Evolutionary conservation across 202 grass and related monocot genomes (phyloP), one percentile per base, ranked within the genome.

Genomic region (Bolboschoenoplectus hybrid): DNA sequence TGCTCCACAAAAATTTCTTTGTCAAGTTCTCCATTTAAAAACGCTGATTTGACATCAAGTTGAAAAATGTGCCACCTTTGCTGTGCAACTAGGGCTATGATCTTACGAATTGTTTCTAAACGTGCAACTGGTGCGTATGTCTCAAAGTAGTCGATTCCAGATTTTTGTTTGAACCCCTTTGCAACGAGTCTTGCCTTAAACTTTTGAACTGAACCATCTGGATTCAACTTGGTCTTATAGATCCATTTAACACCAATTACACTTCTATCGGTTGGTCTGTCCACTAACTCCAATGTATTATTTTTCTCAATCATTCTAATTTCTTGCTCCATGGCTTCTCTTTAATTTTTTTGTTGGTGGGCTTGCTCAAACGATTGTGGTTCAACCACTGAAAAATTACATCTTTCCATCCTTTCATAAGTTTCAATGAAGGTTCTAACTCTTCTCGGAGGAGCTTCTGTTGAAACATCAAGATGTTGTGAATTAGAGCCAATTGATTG

Each of bases 1-100:
- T 85, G 19, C 38, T 88, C 26, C 1, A 91, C 61, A 88, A 85
- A 88, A 9, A 91, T 77, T 1, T 78, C 60, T 69, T 91, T 60
- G 2, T 77, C 5, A 4, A 84, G 41, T 12, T 40, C 35, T 17
- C 56, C 55, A 66, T 88, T 84, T 3, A 88, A 19, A 58, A 88
- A 88, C 1, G 69, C 17, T n/a, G 55, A 84, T 67, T 88, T 88
- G 11, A 84, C 80, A 77, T 88, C 86, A 4, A 87, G 47, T 1
- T 87, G 64, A 60, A 43, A 84, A 43, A 45, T 62, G n/a, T 19
- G 5, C 17, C 58, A 62, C 2, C 17, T 62, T 26, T 62, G 16
- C 5, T 62, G 58, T 20, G 58, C 58, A 16, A 11, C 53, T 56
- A 16, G 2, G 26, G 26, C 26, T 26, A 56, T 17, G 10, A 41